These are phyloP conservation scores for Erodium maritimum DNA, from an alignment of 345 rosid species.

Conservation along the genomic window DNA sequence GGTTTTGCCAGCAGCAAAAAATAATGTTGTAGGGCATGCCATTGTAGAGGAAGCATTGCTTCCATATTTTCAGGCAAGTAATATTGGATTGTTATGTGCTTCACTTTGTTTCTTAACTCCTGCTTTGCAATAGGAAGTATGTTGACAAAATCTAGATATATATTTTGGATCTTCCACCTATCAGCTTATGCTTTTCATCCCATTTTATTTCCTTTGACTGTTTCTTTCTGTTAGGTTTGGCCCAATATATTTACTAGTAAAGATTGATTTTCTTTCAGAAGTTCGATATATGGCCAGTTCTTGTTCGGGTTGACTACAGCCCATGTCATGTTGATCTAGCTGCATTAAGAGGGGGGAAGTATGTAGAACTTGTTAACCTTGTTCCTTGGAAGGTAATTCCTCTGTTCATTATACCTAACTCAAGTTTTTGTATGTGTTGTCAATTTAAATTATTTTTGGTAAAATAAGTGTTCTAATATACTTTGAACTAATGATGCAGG, in stretches of 20 bases:
- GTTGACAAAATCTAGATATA: too few species aligned
- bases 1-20: constrained; percentile 13
- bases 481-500: constrained; percentile 38
- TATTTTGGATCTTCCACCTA: too few species aligned
- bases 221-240: constrained; percentile 2
- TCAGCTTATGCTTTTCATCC: too few species aligned
- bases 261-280: constrained; percentile 40
- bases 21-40: constrained; percentile 24
- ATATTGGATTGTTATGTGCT: background rate
- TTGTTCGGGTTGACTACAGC: constrained; percentile 78
- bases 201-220: background rate
- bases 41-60: constrained; percentile 80
- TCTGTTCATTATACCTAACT: background rate
- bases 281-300: constrained; percentile 73
- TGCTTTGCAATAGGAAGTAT: background rate
- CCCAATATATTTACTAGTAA: constrained; percentile 16
- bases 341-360: constrained; percentile 82
- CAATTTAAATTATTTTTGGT: background rate
- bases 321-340: constrained; percentile 78
- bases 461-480: constrained; percentile 3
- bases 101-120: background rate
- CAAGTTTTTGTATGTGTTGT: background rate
- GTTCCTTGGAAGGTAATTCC: constrained; percentile 84
- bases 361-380: constrained; percentile 84
- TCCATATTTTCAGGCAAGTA: constrained; percentile 86